These are phyloP conservation scores for Solanum bulbocastanum DNA, from an alignment of 257 asterid genomes.

Conservation along the genomic window DNA sequence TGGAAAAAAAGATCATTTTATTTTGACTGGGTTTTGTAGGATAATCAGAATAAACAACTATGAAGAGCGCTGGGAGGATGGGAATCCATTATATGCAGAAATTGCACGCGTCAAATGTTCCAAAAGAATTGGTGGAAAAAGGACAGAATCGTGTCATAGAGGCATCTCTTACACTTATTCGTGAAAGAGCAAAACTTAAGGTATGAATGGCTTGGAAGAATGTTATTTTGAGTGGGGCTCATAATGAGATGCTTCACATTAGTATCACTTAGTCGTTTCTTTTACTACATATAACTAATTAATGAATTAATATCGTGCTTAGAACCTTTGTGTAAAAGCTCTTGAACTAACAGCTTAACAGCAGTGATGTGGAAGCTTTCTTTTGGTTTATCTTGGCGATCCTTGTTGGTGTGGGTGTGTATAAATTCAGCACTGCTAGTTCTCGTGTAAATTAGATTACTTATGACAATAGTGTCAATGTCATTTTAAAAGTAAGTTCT, in stretches of 20 bases:
- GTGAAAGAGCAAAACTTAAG: constrained; percentile 98
- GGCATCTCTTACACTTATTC: constrained; percentile 92
- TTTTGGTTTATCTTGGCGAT: not conserved
- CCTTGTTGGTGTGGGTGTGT: not conserved
- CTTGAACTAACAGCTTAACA: not conserved
- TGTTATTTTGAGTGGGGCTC: not conserved
- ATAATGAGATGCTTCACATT: not conserved
- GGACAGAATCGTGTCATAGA: constrained; percentile 97
- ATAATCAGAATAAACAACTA: constrained; percentile 19
- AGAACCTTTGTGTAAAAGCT: not conserved
- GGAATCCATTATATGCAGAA: constrained; percentile 81
- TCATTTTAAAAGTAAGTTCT: not conserved
- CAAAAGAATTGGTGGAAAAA: constrained; percentile 73
- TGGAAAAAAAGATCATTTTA: not conserved
- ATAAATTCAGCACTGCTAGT: not conserved
- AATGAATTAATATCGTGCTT: not conserved
- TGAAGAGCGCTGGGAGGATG: constrained; percentile 57
- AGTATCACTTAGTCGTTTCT: not conserved
- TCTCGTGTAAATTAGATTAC: not conserved
- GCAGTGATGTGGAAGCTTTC: not conserved
- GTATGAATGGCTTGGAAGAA: constrained; percentile 17
- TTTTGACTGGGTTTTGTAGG: not conserved
- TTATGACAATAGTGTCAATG: not conserved
- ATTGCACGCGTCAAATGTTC: constrained; percentile 64
- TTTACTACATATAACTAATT: not conserved